Base-by-base conservation (phyloP, 305 asterid genomes). In the Coffea humblotiana region DNA sequence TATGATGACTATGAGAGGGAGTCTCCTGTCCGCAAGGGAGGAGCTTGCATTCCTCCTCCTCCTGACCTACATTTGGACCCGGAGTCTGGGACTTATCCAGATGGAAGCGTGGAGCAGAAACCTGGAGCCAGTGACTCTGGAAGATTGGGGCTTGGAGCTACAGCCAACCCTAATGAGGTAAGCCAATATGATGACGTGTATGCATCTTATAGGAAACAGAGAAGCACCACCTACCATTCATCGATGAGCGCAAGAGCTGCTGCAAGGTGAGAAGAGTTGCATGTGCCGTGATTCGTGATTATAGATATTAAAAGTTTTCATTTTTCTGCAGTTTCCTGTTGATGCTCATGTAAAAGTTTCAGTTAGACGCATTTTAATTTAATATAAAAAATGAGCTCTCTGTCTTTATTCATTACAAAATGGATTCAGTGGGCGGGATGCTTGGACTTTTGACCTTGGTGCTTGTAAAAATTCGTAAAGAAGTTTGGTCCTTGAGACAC, bases 31-130 rank as follows among this genome's bases (percentile, higher is more conserved):
- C 95, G 97, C 29, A 94, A 89, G 75, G 98, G 98, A 67, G 98
- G 99, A 70, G 97, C 98, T 64, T 91, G 97, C 79, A 96, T 96
- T 48, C 98, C 98, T 75, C 99, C 97, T 15, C 98, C 98, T 45
- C 86, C 90, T 16, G 83, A 91, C 88, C 88, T 95, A 37, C 87
- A 87, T 49, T 86, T 86, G 49, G 98, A 91, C 85, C 87, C 94
- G 3, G 97, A 91, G 47, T 72, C 91, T 0, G 94, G 93, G 74
- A 79, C 91, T 37, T 86, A 72, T 74, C 87, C 88, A 4, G 98
- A 94, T 87, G 98, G 92, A 83, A 89, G 91, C 40, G 89, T 87
- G 4, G 97, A 90, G 69, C 84, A 86, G 40, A 92, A 91, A 77
- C 89, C 92, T 7, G 94, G 94, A 48, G 87, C 95, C 8, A 86